Base-by-base conservation (phyloP, 2,329 filamentous ascomycete genomes). In the Plectosphaerella sp. region DNA sequence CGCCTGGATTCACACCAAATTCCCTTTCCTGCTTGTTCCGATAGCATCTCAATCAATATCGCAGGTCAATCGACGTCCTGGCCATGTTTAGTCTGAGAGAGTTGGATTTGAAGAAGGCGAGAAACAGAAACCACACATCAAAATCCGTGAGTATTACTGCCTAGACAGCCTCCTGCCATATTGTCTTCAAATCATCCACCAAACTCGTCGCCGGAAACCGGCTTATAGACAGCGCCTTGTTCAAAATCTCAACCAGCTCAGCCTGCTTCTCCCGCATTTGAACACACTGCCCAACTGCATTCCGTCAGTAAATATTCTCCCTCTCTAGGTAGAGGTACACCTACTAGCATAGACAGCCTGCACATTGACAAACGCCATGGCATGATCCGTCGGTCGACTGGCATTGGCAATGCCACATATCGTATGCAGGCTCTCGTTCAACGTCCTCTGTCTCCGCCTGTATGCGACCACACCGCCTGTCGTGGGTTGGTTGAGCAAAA, bases 351-450 rank as follows among this genome's bases (percentile, higher is more conserved):
- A 53, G 7, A 53, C 48, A 2, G 46, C 52, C 33, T 53, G 52
- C 37, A 53, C 48, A 25, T 53, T 53, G 45, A 53, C 41, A 10
- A 53, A 53, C 1, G 48, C 48, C 22, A 51, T 36, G 16, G 52
- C 48, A 28, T 37, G 35, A 20, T 53, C 52, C 6, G 28, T 45
- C 2, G 47, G 37, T 6, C 36, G 35, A 12, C 48, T 51, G 11
- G 45, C 28, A 11, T 41, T 46, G 5, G 48, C 45, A 3, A 78
- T 73, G 1, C 75, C 75, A 48, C 72, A 75, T 18, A 78, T 73
- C 0, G 36, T 51, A 22, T 53, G 48, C 4, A 57, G 45, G 14
- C 55, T 57, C 45, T 57, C 50, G 15, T 51, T 51, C 3, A 57
- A 39, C 3, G 52, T 45, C 18, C 35, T 18, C 39, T 57, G 55